phyloP scores from a whole-genome alignment of 1,284 basidiomycete species.

The Spongiforma sp. region DNA sequence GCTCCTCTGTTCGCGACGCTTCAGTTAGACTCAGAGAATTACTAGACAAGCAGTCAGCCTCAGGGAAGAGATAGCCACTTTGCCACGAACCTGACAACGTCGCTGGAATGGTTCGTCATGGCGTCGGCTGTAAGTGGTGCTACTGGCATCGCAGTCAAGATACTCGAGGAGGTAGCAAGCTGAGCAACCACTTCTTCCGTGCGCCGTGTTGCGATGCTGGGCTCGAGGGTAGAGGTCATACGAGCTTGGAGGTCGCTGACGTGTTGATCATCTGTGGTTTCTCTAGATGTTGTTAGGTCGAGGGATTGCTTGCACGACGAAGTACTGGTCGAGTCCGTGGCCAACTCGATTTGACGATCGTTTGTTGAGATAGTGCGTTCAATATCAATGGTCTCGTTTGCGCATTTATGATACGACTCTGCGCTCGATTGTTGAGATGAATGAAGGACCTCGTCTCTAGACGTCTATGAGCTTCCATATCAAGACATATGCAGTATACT shows the following conservation, averaged over 20 bases:
- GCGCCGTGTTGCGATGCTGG: neutral
- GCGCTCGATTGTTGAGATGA: no score
- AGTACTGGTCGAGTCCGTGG: neutral
- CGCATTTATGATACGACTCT: no score
- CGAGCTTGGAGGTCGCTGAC: neutral
- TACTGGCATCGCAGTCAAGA: neutral
- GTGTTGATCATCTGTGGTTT: neutral
- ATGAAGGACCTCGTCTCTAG: no score
- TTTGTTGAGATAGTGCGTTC: no score
- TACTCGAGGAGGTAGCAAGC: neutral
- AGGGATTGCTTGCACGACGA: neutral
- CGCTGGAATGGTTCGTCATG: neutral
- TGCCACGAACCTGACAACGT: constrained; percentile 11
- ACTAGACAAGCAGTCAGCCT: neutral
- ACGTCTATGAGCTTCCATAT: no score
- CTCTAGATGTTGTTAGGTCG: neutral
- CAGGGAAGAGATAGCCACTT: neutral
- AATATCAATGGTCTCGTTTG: no score
- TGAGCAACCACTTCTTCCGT: neutral
- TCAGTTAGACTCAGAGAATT: constrained; percentile 3
- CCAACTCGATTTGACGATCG: neutral
- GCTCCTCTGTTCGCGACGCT: neutral
- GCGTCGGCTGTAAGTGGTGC: neutral
- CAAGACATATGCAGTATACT: no score
- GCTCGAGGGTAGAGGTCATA: neutral